Evolutionary conservation across 495 filamentous ascomycete species (phyloP).

Genomic region (Talaromyces borbonicus): DNA sequence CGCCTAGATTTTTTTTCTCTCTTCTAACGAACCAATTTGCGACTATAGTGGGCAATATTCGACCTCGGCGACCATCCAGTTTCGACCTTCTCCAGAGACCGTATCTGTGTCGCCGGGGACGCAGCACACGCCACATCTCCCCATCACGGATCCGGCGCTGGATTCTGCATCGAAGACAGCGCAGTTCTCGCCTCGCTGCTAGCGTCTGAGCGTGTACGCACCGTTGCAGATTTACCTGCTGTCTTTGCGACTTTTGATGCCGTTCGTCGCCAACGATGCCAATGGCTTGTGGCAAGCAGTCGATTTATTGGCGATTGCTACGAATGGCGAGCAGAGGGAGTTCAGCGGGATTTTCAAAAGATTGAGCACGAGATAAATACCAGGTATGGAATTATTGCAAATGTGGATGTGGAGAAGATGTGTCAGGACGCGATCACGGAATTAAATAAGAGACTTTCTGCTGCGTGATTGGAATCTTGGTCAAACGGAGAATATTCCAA

Average conservation of each 20-base stretch:
- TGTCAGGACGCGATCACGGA: constrained; percentile 8
- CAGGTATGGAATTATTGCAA: constrained; percentile 12
- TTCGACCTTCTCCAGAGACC: constrained; percentile 25
- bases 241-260: constrained; percentile 14
- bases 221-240: constrained; percentile 10
- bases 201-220: constrained; percentile 11
- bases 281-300: constrained; percentile 27
- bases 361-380: constrained; percentile 20
- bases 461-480: not conserved
- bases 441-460: not conserved
- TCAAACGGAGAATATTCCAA: too few species aligned
- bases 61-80: constrained; percentile 40
- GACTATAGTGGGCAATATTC: constrained; percentile 47
- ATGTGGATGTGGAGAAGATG: constrained; percentile 15
- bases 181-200: constrained; percentile 34
- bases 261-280: constrained; percentile 17
- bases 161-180: constrained; percentile 48
- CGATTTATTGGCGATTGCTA: constrained; percentile 22
- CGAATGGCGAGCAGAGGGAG: constrained; percentile 16
- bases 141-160: constrained; percentile 46
- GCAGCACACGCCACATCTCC: constrained; percentile 37
- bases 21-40: not conserved
- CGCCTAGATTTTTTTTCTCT: too few species aligned
- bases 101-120: constrained; percentile 40
- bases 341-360: constrained; percentile 15